Evolutionary conservation across 768 basidiomycete genomes (phyloP).

Genomic region (Boletales sp.): DNA sequence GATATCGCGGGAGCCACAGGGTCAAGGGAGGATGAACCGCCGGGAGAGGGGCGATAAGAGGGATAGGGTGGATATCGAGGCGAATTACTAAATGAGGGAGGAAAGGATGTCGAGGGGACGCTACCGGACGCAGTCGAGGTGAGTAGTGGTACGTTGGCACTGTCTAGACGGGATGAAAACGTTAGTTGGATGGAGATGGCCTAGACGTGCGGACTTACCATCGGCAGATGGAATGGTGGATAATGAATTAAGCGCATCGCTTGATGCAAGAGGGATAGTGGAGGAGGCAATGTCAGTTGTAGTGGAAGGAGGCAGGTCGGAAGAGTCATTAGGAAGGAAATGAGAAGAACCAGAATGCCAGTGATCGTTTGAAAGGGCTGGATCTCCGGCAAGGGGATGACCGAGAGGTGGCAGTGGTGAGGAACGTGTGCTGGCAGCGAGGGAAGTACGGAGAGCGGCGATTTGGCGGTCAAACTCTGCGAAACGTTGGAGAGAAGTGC

Average conservation of each 20-base stretch:
- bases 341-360: slow-evolving; percentile 19
- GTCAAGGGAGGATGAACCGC: slow-evolving; percentile 12
- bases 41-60: slow-evolving; percentile 21
- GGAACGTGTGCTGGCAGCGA: slow-evolving; percentile 23
- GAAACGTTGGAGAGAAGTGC: slow-evolving; percentile 48
- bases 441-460: slow-evolving; percentile 42
- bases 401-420: slow-evolving; percentile 24
- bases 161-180: slow-evolving; percentile 11
- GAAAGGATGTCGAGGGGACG: slow-evolving; percentile 17
- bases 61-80: slow-evolving; percentile 19
- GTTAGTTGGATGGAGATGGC: slow-evolving; percentile 10
- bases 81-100: slow-evolving; percentile 20
- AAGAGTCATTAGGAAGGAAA: slow-evolving; percentile 16
- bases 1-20: slow-evolving; percentile 8
- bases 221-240: slow-evolving; percentile 16
- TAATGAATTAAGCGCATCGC: slow-evolving; percentile 13
- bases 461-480: slow-evolving; percentile 54
- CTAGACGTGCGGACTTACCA: slow-evolving; percentile 18
- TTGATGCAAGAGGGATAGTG: slow-evolving; percentile 8
- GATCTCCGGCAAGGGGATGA: slow-evolving; percentile 18
- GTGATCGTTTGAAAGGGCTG: slow-evolving; percentile 9
- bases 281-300: slow-evolving; percentile 5
- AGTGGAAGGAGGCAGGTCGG: slow-evolving; percentile 2
- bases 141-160: slow-evolving; percentile 1
- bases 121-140: slow-evolving; percentile 11